Evolutionary conservation across 192 early-diverging fungal species (phyloP), one percentile per base, ranked within the genome.

Genomic region (Backusella psychrophila): DNA sequence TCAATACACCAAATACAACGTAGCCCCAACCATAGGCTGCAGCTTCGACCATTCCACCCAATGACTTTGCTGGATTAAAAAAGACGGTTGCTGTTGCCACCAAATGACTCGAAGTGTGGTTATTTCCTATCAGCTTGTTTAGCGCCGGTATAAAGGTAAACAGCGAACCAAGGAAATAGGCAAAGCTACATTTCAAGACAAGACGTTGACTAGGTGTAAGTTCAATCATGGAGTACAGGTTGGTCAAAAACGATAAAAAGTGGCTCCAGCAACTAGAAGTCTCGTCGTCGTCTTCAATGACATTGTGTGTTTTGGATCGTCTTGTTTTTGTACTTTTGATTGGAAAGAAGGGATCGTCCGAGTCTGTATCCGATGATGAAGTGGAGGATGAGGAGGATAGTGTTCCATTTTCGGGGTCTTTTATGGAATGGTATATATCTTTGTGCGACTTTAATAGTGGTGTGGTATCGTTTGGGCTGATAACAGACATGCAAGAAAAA

Each of bases 61-160:
- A 78, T n/a, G 92, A 84, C 81, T 92, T 90, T 0, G 91, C 93
- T 0, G 93, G 91, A 67, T 93, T 90, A 76, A 90, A 93, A 77
- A 92, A 95, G 8, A 95, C 90, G 0, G 90, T 89, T 6, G 92
- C 88, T n/a, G 91, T 88, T 8, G 91, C 92, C 7, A 93, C 91
- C 56, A 95, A 75, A 75, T 95, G 92, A 59, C 88, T 87, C 21
- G 89, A 81, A 44, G 87, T 87, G 76, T 82, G 84, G 66, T 90
- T 89, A 4, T 87, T 78, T n/a, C 89, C 90, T 34, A 89, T 84
- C 71, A 89, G 77, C 6, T 78, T 78, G 34, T 81, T 82, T 9
- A 90, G 81, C 4, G 53, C 29, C 1, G 91, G 91, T 1, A 89
- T 81, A 81, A 92, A 93, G 14, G 92, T 86, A 74, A 95, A 88